Evolutionary conservation across 2,329 filamentous ascomycete genomes (phyloP).

Genomic region (Sclerotinia spermophila): DNA sequence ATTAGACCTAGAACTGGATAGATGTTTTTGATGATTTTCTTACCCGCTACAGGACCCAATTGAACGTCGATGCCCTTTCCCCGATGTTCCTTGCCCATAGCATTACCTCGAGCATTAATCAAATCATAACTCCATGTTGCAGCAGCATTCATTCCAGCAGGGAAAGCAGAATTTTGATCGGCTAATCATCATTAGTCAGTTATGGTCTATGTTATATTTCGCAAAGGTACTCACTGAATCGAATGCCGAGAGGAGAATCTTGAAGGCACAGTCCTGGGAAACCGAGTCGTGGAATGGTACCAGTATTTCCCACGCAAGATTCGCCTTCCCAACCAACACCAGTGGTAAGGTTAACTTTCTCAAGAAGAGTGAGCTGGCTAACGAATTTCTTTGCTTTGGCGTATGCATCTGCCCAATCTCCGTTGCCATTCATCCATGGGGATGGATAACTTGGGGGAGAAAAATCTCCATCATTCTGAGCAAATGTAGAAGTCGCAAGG

Average conservation of each 20-base stretch:
- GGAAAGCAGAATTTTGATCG: slow-evolving; percentile 72
- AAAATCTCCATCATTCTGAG: slow-evolving; percentile 28
- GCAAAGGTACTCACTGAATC: slow-evolving; percentile 40
- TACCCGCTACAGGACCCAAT: slow-evolving; percentile 67
- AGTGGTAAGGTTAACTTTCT: slow-evolving; percentile 92
- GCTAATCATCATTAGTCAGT: slow-evolving; percentile 40
- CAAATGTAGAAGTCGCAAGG: slow-evolving; percentile 25
- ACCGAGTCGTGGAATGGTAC: slow-evolving; percentile 34
- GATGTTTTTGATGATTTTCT: neutral
- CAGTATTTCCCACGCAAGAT: slow-evolving; percentile 37
- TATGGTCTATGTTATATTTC: slow-evolving; percentile 41
- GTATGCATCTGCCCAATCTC: slow-evolving; percentile 65
- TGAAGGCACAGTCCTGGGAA: slow-evolving; percentile 37
- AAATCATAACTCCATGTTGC: slow-evolving; percentile 72
- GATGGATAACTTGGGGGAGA: slow-evolving; percentile 37
- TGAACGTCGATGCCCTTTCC: slow-evolving; percentile 72
- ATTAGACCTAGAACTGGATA: too few relatives aligned
- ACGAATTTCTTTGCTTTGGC: slow-evolving; percentile 65
- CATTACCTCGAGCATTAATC: slow-evolving; percentile 64
- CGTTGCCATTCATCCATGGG: slow-evolving; percentile 37
- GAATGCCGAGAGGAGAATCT: slow-evolving; percentile 35
- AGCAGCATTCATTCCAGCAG: slow-evolving; percentile 70
- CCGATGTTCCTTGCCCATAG: slow-evolving; percentile 66
- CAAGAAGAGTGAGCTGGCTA: slow-evolving; percentile 70
- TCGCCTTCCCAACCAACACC: slow-evolving; percentile 52